A percentile compares a stretch with the other conserved stretches of the same genome.
Evolutionary conservation across 1,284 basidiomycete genomes (phyloP).

Genomic region (Sphagnurus paluster): DNA sequence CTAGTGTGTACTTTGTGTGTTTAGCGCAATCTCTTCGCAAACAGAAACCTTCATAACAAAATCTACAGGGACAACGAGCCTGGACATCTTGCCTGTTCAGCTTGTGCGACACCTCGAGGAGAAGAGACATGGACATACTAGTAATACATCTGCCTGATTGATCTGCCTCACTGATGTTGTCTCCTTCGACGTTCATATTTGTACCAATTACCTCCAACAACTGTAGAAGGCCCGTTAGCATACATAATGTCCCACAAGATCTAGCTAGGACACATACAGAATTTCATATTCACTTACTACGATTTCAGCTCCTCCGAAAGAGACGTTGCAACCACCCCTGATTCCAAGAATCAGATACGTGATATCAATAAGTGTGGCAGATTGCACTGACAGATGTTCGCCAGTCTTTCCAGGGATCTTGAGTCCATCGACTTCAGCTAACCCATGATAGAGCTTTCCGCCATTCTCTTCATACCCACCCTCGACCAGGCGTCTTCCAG

Average conservation of each 20-base stretch:
- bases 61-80: constrained; percentile 45
- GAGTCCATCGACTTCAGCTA: constrained; percentile 47
- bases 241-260: not conserved
- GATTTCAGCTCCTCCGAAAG: constrained; percentile 27
- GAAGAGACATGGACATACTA: constrained; percentile 22
- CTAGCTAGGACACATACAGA: constrained; percentile 13
- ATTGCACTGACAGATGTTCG: constrained; percentile 74
- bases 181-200: not conserved
- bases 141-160: not conserved
- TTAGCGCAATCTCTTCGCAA: not conserved
- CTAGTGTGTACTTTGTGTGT: constrained; percentile 56
- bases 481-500: constrained; percentile 49
- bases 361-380: constrained; percentile 25
- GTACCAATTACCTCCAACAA: constrained; percentile 26
- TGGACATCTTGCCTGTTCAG: constrained; percentile 51
- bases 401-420: constrained; percentile 73
- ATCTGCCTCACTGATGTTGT: not conserved
- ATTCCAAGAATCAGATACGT: not conserved
- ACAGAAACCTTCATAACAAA: constrained; percentile 4
- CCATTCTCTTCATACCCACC: constrained; percentile 53
- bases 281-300: constrained; percentile 20
- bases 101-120: constrained; percentile 40
- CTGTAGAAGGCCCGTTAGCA: constrained; percentile 12
- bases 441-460: constrained; percentile 53
- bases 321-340: constrained; percentile 24